These are phyloP conservation scores for Coleophoma cylindrospora DNA, from an alignment of 2,329 filamentous ascomycete species.

Conservation along the genomic window DNA sequence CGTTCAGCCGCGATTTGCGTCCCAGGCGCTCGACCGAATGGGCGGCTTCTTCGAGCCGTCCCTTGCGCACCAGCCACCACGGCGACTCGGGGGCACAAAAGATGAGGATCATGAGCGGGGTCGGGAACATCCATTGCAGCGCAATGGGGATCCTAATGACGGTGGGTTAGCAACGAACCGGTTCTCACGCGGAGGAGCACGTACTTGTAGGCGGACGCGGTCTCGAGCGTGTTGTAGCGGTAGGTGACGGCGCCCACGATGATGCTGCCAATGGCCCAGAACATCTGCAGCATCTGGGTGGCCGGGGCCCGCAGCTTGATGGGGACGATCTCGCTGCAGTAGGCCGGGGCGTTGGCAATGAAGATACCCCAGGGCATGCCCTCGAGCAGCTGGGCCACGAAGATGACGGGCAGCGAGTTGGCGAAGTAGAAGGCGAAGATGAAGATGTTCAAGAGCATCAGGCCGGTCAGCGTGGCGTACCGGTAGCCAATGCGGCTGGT, in stretches of 20 bases:
- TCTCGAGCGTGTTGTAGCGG: slow-evolving; percentile 35
- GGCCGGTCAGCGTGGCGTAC: slow-evolving; percentile 45
- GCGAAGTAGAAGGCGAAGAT: slow-evolving; percentile 58
- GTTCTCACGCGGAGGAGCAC: not conserved
- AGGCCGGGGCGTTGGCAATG: slow-evolving; percentile 57
- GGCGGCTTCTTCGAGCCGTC: slow-evolving; percentile 29
- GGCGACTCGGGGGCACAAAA: slow-evolving; percentile 35
- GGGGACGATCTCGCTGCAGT: slow-evolving; percentile 55
- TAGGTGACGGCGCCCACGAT: slow-evolving; percentile 52
- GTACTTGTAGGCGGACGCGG: slow-evolving; percentile 21
- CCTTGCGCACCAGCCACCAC: slow-evolving; percentile 44
- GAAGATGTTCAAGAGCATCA: slow-evolving; percentile 50
- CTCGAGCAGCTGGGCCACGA: slow-evolving; percentile 50
- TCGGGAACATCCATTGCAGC: slow-evolving; percentile 54
- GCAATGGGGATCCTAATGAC: slow-evolving; percentile 38
- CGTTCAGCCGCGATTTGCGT: slow-evolving; percentile 30
- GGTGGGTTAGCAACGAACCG: not conserved
- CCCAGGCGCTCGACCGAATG: slow-evolving; percentile 42
- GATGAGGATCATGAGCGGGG: slow-evolving; percentile 46
- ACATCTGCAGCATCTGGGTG: slow-evolving; percentile 59
- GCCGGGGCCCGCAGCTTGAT: slow-evolving; percentile 48
- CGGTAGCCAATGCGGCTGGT: slow-evolving; percentile 53
- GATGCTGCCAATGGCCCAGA: slow-evolving; percentile 57
- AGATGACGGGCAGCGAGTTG: slow-evolving; percentile 33
- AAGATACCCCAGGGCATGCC: slow-evolving; percentile 60